A percentile compares a stretch with the other conserved stretches of the same genome.
Evolutionary conservation across 345 rosid species (phyloP).

Genomic region (Dimocarpus longan): DNA sequence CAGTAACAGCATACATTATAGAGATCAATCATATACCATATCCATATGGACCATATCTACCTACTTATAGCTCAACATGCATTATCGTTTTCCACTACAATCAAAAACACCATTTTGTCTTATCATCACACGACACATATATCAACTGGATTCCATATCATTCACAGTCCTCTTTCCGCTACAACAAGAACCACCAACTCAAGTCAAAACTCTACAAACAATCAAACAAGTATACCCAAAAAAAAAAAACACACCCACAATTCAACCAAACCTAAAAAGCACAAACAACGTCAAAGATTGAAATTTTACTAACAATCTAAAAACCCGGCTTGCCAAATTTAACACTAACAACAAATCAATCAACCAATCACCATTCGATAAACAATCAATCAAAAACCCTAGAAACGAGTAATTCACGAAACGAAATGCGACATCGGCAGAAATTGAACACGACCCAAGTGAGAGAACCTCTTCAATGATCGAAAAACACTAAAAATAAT

Average conservation of each 20-base stretch:
- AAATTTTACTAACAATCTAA: neutral
- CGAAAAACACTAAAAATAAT: neutral
- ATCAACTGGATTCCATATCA: neutral
- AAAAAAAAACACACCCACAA: neutral
- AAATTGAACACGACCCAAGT: constrained; percentile 3
- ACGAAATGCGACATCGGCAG: neutral
- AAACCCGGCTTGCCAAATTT: neutral
- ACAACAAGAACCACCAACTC: neutral
- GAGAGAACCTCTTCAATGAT: constrained; percentile 10
- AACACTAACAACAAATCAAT: neutral
- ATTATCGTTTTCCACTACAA: neutral
- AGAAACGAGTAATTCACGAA: constrained; percentile 7
- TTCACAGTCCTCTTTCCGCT: neutral
- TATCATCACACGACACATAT: neutral
- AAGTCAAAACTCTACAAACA: neutral
- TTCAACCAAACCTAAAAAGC: neutral
- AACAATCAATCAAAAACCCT: constrained; percentile 14
- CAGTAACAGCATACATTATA: neutral
- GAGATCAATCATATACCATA: neutral
- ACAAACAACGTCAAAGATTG: neutral
- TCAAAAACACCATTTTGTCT: constrained; percentile 5
- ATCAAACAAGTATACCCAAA: neutral
- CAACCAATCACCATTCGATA: constrained; percentile 1
- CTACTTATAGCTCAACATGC: neutral
- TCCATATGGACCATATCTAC: constrained; percentile 9